These are phyloP conservation scores for Yamadazyma membranifaciens DNA, from an alignment of 1,139 yeast genomes.

Conservation along the genomic window DNA sequence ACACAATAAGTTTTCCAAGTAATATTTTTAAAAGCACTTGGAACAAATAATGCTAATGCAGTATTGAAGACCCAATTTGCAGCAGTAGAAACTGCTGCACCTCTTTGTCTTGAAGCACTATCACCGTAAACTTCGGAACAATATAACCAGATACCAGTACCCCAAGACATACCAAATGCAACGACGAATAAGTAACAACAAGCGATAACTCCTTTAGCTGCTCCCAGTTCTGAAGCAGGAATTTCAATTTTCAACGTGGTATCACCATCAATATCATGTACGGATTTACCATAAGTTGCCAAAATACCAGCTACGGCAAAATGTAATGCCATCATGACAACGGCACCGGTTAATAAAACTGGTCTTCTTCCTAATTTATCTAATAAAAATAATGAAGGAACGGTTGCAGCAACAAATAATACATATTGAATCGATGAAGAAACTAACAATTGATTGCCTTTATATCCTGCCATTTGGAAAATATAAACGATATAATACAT, in stretches of 20 bases:
- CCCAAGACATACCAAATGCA: constrained; percentile 59
- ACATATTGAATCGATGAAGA: constrained; percentile 54
- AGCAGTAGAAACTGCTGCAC: constrained; percentile 51
- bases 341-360: constrained; percentile 32
- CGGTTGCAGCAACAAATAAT: constrained; percentile 45
- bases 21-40: constrained; percentile 45
- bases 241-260: constrained; percentile 46
- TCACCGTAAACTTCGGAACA: constrained; percentile 56
- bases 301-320: constrained; percentile 41
- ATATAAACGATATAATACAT: constrained; percentile 63
- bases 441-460: constrained; percentile 42
- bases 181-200: constrained; percentile 56
- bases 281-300: constrained; percentile 44
- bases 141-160: constrained; percentile 59
- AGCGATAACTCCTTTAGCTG: constrained; percentile 58
- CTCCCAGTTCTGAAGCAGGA: constrained; percentile 33
- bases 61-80: constrained; percentile 55
- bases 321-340: constrained; percentile 36
- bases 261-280: constrained; percentile 28
- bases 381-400: constrained; percentile 38
- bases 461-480: constrained; percentile 56
- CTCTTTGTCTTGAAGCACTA: constrained; percentile 56
- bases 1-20: constrained; percentile 49
- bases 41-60: constrained; percentile 53
- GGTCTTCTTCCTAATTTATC: constrained; percentile 40